Percentiles rank a stretch among this genome's conserved stretches.
Evolutionary conservation across 1,139 yeast species (phyloP).

Genomic region (Saccharomyces pastorianus): DNA sequence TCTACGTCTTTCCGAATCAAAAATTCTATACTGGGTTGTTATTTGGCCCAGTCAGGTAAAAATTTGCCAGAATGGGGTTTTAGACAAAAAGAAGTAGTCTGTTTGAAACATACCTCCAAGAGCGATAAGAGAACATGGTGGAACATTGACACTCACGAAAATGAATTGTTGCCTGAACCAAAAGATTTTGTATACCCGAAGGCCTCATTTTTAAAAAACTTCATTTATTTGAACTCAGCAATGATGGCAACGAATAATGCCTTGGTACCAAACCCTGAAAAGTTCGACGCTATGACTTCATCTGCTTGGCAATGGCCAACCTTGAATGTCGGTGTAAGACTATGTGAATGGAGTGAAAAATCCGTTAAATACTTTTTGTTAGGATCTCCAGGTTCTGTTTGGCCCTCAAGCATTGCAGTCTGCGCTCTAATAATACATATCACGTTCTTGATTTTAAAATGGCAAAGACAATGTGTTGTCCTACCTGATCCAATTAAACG

Average conservation of each 20-base stretch:
- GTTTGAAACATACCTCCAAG: conserved; percentile 64
- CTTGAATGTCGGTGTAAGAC: conserved; percentile 81
- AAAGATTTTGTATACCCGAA: conserved; percentile 70
- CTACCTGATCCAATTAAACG: conserved; percentile 38
- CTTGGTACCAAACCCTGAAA: conserved; percentile 84
- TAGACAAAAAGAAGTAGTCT: conserved; percentile 93
- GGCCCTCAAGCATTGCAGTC: conserved; percentile 76
- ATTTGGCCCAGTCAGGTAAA: conserved; percentile 75
- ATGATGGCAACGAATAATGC: conserved; percentile 99
- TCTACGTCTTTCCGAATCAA: conserved; percentile 77
- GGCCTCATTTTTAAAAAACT: conserved; percentile 79
- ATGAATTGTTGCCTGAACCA: conserved; percentile 62
- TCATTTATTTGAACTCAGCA: conserved; percentile 85
- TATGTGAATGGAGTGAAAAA: conserved; percentile 90
- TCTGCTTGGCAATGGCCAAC: conserved; percentile 99
- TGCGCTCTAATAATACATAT: conserved; percentile 52
- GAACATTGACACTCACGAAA: conserved; percentile 85
- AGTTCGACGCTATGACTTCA: conserved; percentile 86
- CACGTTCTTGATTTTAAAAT: conserved; percentile 60
- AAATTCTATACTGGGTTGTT: conserved; percentile 65
- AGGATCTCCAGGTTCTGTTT: conserved; percentile 91
- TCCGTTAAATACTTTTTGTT: conserved; percentile 76
- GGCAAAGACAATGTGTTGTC: conserved; percentile 86
- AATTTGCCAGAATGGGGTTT: conserved; percentile 95
- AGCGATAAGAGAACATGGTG: conserved; percentile 97